Base-by-base conservation (phyloP, 306 rosid genomes). In the Mucuna pruriens region DNA sequence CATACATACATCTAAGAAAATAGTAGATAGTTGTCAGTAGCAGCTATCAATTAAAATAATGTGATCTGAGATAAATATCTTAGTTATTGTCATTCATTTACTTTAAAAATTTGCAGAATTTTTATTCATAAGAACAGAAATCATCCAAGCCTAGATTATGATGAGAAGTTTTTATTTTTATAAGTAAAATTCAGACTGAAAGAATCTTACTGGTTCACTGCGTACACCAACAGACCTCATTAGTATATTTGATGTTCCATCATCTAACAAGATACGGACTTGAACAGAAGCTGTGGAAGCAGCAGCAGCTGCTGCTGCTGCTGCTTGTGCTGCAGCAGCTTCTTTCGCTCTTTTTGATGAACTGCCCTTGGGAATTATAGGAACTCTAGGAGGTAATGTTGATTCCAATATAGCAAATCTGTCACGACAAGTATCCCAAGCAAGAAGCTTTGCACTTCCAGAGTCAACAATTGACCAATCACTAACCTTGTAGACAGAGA, bases 391-490 rank as follows among this genome's bases (percentile, higher is more conserved):
- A 81, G 94, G 87, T 69, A 85, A 79, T 75, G 97, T 36, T 10
- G 99, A 89, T 84, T 96, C 99, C 86, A 96, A 85, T 84, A 96
- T 87, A 71, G 99, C 98, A 90, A 89, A 96, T 88, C 98, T 92
- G 81, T 96, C 98, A 84, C 90, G 92, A 85, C 99, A 96, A 44
- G 97, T 85, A 90, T 96, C 99, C 99, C 98, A 96, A 55, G 98
- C 98, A 39, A 96, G 91, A 84, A 96, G 97, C 85, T 98, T 90
- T 62, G 99, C 98, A 88, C 94, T 93, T 80, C 99, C 99, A n/a
- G 99, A 93, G 88, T 96, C 99, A 80, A 93, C 98, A 26, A 93
- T 90, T 44, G 99, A 92, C 99, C 99, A 96, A 80, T 94, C 97
- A 85, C 97, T 90, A 33, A 84, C 98, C 90, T 93, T 93, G 91